Conservation (phyloP, 768 basidiomycete species). For the Hericium rajendrae region DNA sequence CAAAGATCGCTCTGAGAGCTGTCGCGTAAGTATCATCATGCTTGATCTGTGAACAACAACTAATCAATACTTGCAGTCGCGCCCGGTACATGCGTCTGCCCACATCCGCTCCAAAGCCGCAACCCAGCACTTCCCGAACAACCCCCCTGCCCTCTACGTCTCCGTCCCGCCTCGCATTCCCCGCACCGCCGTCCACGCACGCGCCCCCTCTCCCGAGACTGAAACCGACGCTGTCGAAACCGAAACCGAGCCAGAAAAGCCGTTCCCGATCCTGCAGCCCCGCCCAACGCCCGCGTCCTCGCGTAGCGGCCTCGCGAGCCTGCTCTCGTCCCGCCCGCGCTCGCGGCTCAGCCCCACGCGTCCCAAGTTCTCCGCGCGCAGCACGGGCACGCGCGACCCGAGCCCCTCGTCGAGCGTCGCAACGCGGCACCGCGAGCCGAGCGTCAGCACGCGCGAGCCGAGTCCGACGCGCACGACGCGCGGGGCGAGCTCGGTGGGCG, state of each 20-base stretch:
- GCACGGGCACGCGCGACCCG: constrained; percentile 21
- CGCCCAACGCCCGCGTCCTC: constrained; percentile 1
- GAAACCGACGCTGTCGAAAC: neutral
- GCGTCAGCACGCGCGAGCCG: constrained; percentile 14
- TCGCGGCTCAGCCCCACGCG: constrained; percentile 17
- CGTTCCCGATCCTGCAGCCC: constrained; percentile 14
- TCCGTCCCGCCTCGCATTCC: constrained; percentile 20
- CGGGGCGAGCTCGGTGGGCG: constrained; percentile 7
- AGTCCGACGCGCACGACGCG: constrained; percentile 7
- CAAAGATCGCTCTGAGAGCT: constrained; percentile 67
- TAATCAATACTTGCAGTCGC: constrained; percentile 36
- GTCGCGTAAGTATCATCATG: constrained; percentile 54
- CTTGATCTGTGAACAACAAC: constrained; percentile 4
- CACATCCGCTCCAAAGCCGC: constrained; percentile 23
- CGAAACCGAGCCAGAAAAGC: constrained; percentile 13
- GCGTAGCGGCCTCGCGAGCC: constrained; percentile 5
- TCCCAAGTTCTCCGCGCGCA: constrained; percentile 26
- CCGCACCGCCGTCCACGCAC: constrained; percentile 9
- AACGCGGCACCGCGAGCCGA: constrained; percentile 16
- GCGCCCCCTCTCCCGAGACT: too few species aligned
- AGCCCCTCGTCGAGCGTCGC: constrained; percentile 29
- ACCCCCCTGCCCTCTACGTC: constrained; percentile 17
- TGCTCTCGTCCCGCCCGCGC: neutral
- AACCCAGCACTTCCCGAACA: constrained; percentile 25
- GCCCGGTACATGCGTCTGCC: constrained; percentile 76